Base-by-base conservation (phyloP, 345 rosid genomes). In the Salix arbutifolia region DNA sequence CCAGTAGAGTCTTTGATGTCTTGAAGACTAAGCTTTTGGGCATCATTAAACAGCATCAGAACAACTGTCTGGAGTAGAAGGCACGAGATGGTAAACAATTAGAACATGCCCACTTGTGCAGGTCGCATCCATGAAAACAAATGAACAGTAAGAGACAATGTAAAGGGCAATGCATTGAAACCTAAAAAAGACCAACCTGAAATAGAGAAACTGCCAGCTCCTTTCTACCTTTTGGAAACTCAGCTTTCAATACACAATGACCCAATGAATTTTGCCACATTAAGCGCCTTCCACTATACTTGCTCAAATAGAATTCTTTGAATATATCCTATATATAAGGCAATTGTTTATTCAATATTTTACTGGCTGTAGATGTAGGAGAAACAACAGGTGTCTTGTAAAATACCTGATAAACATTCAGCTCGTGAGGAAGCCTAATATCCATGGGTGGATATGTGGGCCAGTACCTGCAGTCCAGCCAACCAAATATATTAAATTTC, bases 401-500 rank as follows among this genome's bases (percentile, higher is more conserved):
- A 77, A 82, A 77, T 73, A 91, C 99, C 99, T 96, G 98, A 82
- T 96, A 94, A 46, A 96, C 97, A 87, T 94, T 94, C 80, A 96
- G 84, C 81, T 96, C 99, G 79, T 91, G 98, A 82, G 99, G 99
- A 79, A 96, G 97, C 84, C 97, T 92, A 58, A 96, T 97, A 87
- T 91, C 95, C 98, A 96, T 94, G 53, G 97, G 99, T 25, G 99
- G 97, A 86, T 96, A 96, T 37, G 98, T 96, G 74, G 99, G 99
- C 99, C 99, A 96, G 85, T 92, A 96, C 79, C 99, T 96, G 85
- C 84, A 89, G 71, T 48, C 73, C 75, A 83, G 38, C 23, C 78
- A 85, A 33, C 73, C 30, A 82, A 80, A 30, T 12, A 35, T 62
- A 70, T 68, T 44, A 58, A 77, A 67, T 25, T 65, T 56, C 28